These are phyloP conservation scores for Raphanus raphanistrum DNA, from an alignment of 345 rosid genomes.

Conservation along the genomic window DNA sequence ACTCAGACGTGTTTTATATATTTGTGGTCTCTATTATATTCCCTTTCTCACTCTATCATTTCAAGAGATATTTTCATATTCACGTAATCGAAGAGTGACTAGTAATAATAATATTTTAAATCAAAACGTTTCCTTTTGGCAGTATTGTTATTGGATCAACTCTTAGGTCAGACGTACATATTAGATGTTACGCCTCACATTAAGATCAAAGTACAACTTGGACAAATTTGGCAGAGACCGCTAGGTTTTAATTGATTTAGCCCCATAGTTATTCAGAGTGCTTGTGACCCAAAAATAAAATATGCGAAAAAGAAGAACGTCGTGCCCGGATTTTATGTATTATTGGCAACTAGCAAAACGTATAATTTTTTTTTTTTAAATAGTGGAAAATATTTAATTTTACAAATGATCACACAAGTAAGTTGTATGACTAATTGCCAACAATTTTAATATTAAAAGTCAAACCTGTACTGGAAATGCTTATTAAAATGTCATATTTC, in stretches of 20 bases:
- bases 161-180: neutral
- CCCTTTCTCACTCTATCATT: neutral
- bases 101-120: neutral
- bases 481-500: neutral
- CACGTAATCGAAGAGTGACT: neutral
- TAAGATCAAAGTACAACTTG: neutral
- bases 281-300: neutral
- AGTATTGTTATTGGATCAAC: no score
- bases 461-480: neutral
- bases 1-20: conserved; percentile 27
- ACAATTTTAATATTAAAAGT: conserved; percentile 10
- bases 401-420: neutral
- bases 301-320: neutral
- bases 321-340: neutral
- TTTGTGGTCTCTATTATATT: conserved; percentile 22
- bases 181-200: neutral
- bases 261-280: neutral
- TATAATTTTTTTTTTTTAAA: neutral
- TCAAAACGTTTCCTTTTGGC: neutral
- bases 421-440: neutral
- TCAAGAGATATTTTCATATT: conserved; percentile 15
- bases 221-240: neutral
- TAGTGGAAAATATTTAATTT: neutral
- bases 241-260: neutral
- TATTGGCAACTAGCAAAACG: conserved; percentile 21